Conservation (phyloP, 2,329 filamentous ascomycete species). For the Fonsecaea erecta region DNA sequence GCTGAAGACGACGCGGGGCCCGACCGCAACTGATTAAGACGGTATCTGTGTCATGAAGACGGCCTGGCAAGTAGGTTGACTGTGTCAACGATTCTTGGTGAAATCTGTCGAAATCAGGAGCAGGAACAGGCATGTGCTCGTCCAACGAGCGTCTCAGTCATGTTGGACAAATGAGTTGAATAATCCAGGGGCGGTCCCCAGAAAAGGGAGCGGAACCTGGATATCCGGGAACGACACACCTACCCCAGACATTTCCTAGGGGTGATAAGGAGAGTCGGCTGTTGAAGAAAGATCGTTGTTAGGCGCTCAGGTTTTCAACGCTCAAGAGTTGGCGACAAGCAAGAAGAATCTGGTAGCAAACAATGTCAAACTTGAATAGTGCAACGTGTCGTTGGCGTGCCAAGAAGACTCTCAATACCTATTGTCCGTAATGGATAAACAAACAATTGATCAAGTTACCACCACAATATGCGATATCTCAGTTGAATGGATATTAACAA, state of each 20-base stretch:
- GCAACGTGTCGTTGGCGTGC: neutral
- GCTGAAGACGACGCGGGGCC: neutral
- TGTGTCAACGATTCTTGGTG: neutral
- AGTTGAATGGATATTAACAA: no score
- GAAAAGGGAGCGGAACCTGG: neutral
- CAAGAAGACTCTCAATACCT: neutral
- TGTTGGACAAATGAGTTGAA: neutral
- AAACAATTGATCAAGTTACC: neutral
- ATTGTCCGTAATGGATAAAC: no score
- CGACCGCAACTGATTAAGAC: neutral
- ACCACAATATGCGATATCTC: neutral
- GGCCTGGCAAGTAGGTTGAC: neutral
- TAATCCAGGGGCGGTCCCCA: neutral
- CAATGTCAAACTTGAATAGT: neutral
- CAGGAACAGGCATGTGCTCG: no score
- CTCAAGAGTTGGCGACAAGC: neutral
- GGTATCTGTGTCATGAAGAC: neutral
- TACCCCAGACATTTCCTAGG: neutral
- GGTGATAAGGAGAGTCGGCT: neutral
- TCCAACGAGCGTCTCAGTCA: neutral
- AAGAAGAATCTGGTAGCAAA: neutral
- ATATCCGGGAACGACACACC: neutral
- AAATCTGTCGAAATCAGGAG: no score
- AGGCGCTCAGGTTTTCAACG: neutral
- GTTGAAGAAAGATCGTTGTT: neutral